Base-by-base conservation (phyloP, 495 filamentous ascomycete species). In the Chaetomium fimeti region DNA sequence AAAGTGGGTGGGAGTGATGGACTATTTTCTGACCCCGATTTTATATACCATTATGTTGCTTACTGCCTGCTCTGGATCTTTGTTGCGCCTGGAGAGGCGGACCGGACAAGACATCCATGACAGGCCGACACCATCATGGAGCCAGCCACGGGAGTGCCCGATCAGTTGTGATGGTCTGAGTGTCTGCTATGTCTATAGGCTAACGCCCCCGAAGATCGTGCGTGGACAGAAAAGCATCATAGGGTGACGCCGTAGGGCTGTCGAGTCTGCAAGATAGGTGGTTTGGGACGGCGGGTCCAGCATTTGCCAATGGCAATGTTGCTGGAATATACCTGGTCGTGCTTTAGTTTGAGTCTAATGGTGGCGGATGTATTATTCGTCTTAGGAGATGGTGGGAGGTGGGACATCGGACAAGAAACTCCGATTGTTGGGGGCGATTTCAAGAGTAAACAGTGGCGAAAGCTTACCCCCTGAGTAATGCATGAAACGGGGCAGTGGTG, bases 191-290 rank as follows among this genome's bases (percentile, higher is more conserved):
- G 11, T 25, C 47, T 7, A 27, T 24, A 52, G 1, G 24, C n/a
- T 22, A 24, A 52, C 18, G 9, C 45, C 45, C 45, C 18, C 18
- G 8, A 20, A n/a, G 45, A 49, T 49, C 45, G 45, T 20, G 6
- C n/a, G 45, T 49, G 45, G 45, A 49, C 24, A 49, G 8, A 49
- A 12, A 1, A 49, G 45, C 45, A n/a, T 49, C 45, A 49, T 20
- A 49, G 45, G 20, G 45, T 49, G 45, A 8, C 45, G 45, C 45
- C 18, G 20, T 49, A 49, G 45, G 45, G 45, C 45, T 49, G 45
- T 24, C 9, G 2, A 8, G 16, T 49, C 43, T 15, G 40, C 15
- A 36, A 36, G 32, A 9, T 5, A 36, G 32, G 32, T n/a, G 32
- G 4, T 36, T 36, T 4, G 32, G 32, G 32, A 36, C 9, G 4